A percentile compares a stretch with the other conserved stretches of the same genome.
These are phyloP conservation scores for Tricholoma bakamatsutake DNA, from an alignment of 768 basidiomycete genomes.

Conservation along the genomic window DNA sequence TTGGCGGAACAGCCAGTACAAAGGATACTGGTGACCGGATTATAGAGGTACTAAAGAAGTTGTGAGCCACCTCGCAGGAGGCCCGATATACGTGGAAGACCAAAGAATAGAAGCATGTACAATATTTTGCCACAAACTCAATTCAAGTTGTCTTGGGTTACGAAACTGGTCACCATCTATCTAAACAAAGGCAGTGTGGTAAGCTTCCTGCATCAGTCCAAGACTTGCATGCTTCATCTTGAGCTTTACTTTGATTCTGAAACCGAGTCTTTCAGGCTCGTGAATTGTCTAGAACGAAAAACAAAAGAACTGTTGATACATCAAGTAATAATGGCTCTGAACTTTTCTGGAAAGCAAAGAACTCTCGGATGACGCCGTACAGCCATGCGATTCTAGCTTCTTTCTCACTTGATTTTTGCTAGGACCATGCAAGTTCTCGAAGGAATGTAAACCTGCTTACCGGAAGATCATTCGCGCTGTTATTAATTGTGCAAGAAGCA, in stretches of 20 bases:
- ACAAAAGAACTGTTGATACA: background rate
- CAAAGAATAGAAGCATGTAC: background rate
- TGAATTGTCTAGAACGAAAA: background rate
- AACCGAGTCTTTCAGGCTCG: background rate
- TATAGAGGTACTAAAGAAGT: conserved; percentile 59
- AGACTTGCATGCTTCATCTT: no score
- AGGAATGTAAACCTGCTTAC: conserved; percentile 66
- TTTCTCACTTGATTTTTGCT: conserved; percentile 30
- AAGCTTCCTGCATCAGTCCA: no score
- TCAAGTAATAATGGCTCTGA: no score
- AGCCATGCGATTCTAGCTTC: no score
- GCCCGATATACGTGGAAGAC: background rate
- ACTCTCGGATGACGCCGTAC: background rate
- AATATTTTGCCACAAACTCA: background rate
- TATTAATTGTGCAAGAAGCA: background rate
- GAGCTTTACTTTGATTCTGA: no score
- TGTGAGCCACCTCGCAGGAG: conserved; percentile 16
- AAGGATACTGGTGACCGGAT: conserved; percentile 80
- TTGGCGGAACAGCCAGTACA: conserved; percentile 76
- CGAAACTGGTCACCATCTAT: background rate
- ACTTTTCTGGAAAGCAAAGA: background rate
- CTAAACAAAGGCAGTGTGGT: no score
- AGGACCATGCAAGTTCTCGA: conserved; percentile 63
- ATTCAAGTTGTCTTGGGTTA: background rate
- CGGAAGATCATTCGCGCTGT: conserved; percentile 2